These are phyloP conservation scores for Cyanidium caldarium DNA, from an alignment of 23 red algal species.

Conservation along the genomic window DNA sequence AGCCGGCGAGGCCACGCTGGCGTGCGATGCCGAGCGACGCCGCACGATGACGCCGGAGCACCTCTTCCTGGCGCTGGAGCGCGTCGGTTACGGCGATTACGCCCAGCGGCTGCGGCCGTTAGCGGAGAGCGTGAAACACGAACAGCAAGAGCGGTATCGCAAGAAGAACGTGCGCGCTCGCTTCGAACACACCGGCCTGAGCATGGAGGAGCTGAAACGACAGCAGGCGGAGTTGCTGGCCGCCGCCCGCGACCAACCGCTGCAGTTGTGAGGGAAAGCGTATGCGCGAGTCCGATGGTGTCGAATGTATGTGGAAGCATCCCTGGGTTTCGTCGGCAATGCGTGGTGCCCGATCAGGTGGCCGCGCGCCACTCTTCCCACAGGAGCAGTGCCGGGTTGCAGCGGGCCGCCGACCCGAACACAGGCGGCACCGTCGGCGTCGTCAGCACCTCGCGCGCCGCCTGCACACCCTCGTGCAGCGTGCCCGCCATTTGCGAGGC, in stretches of 20 bases:
- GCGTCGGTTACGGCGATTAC: background rate
- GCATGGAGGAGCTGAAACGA: conserved; percentile 1
- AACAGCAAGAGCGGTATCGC: background rate
- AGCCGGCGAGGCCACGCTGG: background rate
- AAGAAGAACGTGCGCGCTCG: background rate
- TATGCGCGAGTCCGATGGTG: too few species aligned
- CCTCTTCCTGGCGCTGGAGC: background rate
- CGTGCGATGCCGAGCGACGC: background rate
- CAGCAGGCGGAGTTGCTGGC: background rate
- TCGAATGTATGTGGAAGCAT: too few species aligned
- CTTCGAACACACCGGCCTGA: conserved; percentile 2
- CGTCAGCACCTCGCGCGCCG: background rate
- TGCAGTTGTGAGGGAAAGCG: background rate
- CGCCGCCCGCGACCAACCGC: background rate
- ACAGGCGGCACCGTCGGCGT: too few species aligned
- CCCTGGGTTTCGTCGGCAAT: too few species aligned
- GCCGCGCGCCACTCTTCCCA: too few species aligned
- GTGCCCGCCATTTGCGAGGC: background rate
- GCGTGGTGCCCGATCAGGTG: too few species aligned
- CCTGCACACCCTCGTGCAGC: background rate
- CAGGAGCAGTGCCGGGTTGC: too few species aligned
- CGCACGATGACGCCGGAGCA: background rate
- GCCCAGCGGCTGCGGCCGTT: background rate
- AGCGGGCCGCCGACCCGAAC: too few species aligned
- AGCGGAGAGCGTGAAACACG: background rate